A percentile compares a stretch with the other conserved stretches of the same genome.
phyloP scores from a whole-genome alignment of 257 asterid genomes.

The Craterostigma plantagineum region DNA sequence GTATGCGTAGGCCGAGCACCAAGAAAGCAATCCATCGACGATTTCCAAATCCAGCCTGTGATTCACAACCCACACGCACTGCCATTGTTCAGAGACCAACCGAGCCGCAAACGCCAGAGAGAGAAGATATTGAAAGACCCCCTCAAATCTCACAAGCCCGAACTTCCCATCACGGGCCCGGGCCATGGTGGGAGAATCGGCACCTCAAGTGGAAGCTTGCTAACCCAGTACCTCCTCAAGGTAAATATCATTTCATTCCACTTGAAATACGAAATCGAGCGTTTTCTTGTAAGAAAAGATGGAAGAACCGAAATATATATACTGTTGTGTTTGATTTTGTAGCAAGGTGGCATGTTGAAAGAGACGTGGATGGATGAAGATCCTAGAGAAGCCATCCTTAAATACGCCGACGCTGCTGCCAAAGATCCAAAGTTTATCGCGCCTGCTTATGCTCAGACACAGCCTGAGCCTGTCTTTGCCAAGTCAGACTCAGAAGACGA shows the following conservation, averaged over 20 bases:
- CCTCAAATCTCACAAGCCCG: constrained; percentile 88
- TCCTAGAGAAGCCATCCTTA: constrained; percentile 91
- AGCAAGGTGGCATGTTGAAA: constrained; percentile 92
- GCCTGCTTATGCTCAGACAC: constrained; percentile 82
- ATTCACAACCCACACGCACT: constrained; percentile 96
- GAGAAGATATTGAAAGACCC: constrained; percentile 90
- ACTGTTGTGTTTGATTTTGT: constrained; percentile 10
- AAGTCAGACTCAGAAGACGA: constrained; percentile 83
- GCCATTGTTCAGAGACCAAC: constrained; percentile 90
- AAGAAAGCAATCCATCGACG: constrained; percentile 76
- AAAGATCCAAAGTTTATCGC: constrained; percentile 86
- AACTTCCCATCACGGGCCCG: constrained; percentile 85
- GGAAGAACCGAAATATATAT: background rate
- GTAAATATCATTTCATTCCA: constrained; percentile 17
- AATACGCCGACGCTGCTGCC: constrained; percentile 74
- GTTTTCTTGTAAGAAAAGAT: background rate
- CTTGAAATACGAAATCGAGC: background rate
- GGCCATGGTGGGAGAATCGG: constrained; percentile 98
- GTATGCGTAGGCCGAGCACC: constrained; percentile 99
- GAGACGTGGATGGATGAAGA: constrained; percentile 98
- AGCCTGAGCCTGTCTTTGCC: constrained; percentile 66
- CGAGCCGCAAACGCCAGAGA: constrained; percentile 92
- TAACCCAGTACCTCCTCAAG: constrained; percentile 90
- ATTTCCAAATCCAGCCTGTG: constrained; percentile 68
- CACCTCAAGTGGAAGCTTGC: constrained; percentile 73